A percentile compares a stretch with the other conserved stretches of the same genome.
phyloP scores from a whole-genome alignment of 305 asterid genomes.

The Plantago coronopus region DNA sequence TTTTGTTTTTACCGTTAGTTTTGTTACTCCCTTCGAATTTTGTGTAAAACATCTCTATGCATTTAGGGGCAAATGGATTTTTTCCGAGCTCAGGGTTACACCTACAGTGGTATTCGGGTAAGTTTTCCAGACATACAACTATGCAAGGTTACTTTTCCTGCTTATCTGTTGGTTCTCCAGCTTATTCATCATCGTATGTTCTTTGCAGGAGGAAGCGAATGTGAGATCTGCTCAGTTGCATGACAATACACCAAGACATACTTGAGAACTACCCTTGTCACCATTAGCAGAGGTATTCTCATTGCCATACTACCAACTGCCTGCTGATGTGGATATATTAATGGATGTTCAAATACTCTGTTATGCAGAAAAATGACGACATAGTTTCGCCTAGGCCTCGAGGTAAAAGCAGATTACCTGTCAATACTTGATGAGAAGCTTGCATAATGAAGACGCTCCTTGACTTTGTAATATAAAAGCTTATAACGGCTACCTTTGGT shows the following conservation, averaged over 20 bases:
- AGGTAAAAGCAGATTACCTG: constrained; percentile 19
- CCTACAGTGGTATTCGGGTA: constrained; percentile 75
- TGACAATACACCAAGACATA: constrained; percentile 64
- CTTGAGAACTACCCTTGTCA: constrained; percentile 36
- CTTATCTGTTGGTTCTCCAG: not conserved
- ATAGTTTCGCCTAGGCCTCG: constrained; percentile 5
- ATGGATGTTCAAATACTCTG: constrained; percentile 4
- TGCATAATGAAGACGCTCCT: constrained; percentile 11
- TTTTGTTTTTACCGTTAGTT: not conserved
- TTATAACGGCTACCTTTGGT: constrained; percentile 16
- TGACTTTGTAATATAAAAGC: constrained; percentile 26
- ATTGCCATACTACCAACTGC: not conserved
- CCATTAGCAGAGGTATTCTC: constrained; percentile 18
- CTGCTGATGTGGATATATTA: constrained; percentile 5
- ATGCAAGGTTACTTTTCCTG: not conserved
- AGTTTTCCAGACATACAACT: constrained; percentile 29
- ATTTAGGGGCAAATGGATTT: constrained; percentile 94
- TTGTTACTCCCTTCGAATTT: not conserved
- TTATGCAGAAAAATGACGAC: constrained; percentile 24
- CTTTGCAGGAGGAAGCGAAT: constrained; percentile 60
- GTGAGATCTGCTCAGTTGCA: constrained; percentile 71
- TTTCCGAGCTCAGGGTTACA: constrained; percentile 66
- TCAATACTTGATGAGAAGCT: constrained; percentile 21
- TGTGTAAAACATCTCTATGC: constrained; percentile 22
- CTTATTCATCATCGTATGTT: constrained; percentile 10